phyloP scores from a whole-genome alignment of 495 filamentous ascomycete genomes.

The Entonaema liquescens region DNA sequence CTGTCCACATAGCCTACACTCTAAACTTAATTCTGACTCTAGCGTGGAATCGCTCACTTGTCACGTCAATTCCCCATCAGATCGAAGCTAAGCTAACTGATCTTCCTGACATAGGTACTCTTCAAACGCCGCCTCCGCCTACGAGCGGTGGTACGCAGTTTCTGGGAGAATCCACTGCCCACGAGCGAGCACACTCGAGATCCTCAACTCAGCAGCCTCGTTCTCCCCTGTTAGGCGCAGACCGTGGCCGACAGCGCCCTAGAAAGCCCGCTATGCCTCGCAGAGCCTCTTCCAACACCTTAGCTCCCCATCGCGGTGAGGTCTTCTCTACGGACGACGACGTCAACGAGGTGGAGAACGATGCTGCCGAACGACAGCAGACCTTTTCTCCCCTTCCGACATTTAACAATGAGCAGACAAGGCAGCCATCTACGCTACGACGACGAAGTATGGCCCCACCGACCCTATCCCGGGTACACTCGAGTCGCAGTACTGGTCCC shows the following conservation, averaged over 20 bases:
- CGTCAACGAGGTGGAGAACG: slow-evolving; percentile 79
- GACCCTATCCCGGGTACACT: slow-evolving; percentile 66
- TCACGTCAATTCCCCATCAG: slow-evolving; percentile 11
- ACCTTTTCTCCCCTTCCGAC: slow-evolving; percentile 41
- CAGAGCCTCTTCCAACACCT: slow-evolving; percentile 75
- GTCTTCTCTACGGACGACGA: slow-evolving; percentile 96
- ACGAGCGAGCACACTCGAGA: slow-evolving; percentile 48
- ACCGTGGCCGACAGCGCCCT: slow-evolving; percentile 64
- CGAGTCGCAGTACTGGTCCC: slow-evolving; percentile 54
- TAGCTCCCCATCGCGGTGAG: slow-evolving; percentile 79
- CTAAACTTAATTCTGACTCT: slow-evolving; percentile 25
- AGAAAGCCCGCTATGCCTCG: slow-evolving; percentile 76
- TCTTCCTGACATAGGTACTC: slow-evolving; percentile 44
- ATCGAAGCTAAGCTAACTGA: slow-evolving; percentile 31
- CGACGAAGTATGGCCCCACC: slow-evolving; percentile 71
- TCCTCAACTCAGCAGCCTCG: slow-evolving; percentile 43
- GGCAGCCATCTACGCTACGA: slow-evolving; percentile 69
- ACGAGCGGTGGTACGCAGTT: slow-evolving; percentile 28
- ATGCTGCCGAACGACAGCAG: slow-evolving; percentile 48
- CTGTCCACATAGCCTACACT: slow-evolving; percentile 18
- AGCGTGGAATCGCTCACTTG: slow-evolving; percentile 13
- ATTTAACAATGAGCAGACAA: slow-evolving; percentile 39
- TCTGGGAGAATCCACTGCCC: slow-evolving; percentile 42
- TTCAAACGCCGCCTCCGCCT: slow-evolving; percentile 46
- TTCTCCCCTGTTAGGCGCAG: slow-evolving; percentile 65